phyloP scores from a whole-genome alignment of 208 protist species.

The Leptomonas pyrrhocoris region DNA sequence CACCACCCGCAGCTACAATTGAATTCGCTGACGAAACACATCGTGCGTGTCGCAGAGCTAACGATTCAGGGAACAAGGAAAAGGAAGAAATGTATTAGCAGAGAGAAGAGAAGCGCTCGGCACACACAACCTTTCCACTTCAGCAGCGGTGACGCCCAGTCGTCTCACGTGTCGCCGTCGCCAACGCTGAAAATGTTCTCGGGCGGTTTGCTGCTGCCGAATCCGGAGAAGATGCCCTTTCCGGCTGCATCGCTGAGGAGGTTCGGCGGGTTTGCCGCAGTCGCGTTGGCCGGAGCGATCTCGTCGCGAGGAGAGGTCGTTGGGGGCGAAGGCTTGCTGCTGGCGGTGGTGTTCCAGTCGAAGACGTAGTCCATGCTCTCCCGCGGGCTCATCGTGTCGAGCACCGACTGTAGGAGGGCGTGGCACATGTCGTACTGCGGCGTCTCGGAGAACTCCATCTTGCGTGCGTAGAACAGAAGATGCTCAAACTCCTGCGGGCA shows the following conservation, averaged over 20 bases:
- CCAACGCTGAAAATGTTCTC: slow-evolving; percentile 60
- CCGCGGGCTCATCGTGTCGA: slow-evolving; percentile 43
- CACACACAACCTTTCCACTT: not conserved
- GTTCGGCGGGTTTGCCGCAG: slow-evolving; percentile 34
- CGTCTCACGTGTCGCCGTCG: slow-evolving; percentile 24
- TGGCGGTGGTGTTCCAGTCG: slow-evolving; percentile 39
- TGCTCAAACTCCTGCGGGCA: slow-evolving; percentile 77
- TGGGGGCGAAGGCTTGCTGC: slow-evolving; percentile 10
- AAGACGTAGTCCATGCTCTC: slow-evolving; percentile 56
- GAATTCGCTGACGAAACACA: not conserved
- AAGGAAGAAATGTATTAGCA: not conserved
- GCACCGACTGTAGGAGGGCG: slow-evolving; percentile 50
- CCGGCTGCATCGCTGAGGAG: slow-evolving; percentile 42
- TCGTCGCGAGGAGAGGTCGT: slow-evolving; percentile 26
- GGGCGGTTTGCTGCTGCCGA: slow-evolving; percentile 38
- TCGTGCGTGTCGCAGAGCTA: not conserved
- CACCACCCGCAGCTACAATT: not conserved
- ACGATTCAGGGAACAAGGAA: not conserved
- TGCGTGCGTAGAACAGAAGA: slow-evolving; percentile 70
- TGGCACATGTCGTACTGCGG: slow-evolving; percentile 89
- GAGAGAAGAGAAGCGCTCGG: slow-evolving; percentile 2
- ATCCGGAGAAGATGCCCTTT: slow-evolving; percentile 54
- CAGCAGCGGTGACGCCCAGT: not conserved
- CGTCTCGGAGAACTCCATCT: slow-evolving; percentile 61
- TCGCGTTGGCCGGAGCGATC: slow-evolving; percentile 25